A percentile compares a stretch with the other conserved stretches of the same genome.
Evolutionary conservation across 352 stramenopile genomes (phyloP).

Genomic region (Globisporangium apiculatum): DNA sequence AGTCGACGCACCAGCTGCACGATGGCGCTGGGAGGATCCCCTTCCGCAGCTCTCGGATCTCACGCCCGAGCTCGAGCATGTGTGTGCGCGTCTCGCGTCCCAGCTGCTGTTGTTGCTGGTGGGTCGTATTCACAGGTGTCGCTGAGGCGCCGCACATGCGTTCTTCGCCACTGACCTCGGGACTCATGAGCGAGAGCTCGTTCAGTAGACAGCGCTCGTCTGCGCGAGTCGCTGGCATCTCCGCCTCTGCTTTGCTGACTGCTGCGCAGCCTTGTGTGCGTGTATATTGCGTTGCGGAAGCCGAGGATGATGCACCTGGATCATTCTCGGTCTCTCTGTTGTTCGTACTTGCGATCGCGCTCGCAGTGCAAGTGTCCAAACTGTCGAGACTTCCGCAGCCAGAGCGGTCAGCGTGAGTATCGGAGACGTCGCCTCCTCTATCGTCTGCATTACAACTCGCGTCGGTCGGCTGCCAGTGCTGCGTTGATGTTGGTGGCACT

Average conservation of each 20-base stretch:
- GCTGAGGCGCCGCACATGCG: too few species aligned
- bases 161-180: too few species aligned
- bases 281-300: not conserved
- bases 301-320: not conserved
- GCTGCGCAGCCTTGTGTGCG: too few species aligned
- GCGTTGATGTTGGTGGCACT: too few species aligned
- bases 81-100: not conserved
- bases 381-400: not conserved
- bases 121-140: not conserved
- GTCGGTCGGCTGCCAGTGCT: not conserved
- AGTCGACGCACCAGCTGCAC: slow-evolving; percentile 7
- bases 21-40: slow-evolving; percentile 19
- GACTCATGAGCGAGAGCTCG: too few species aligned
- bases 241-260: not conserved
- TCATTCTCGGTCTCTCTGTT: not conserved
- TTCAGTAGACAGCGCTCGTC: too few species aligned
- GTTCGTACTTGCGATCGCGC: not conserved
- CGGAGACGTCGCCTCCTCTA: not conserved
- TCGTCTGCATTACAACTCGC: not conserved
- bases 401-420: slow-evolving; percentile 3
- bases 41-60: slow-evolving; percentile 47
- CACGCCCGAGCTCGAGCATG: slow-evolving; percentile 18
- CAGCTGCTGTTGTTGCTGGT: not conserved
- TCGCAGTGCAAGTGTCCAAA: slow-evolving; percentile 1
- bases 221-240: too few species aligned